phyloP scores from a whole-genome alignment of 75 land plant species.

The Selaginella tamariscina region DNA sequence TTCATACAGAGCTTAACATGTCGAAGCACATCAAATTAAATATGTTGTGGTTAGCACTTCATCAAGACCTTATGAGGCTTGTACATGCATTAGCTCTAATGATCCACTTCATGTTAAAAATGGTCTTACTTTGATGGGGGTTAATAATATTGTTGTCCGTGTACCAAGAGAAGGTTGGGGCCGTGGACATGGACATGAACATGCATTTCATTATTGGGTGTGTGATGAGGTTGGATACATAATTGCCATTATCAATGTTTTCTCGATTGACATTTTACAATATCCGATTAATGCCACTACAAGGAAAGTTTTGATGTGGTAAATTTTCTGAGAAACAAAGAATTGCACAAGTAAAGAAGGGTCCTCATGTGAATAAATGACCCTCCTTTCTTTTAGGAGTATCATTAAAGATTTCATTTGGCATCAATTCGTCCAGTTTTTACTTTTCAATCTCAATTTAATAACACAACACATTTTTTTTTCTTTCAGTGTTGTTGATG shows the following conservation, averaged over 20 bases:
- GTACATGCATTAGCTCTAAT: background rate
- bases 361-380: background rate
- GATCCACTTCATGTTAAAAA: background rate
- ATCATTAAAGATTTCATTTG: background rate
- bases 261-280: background rate
- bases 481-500: background rate
- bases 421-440: background rate
- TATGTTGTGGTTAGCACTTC: background rate
- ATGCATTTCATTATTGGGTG: background rate
- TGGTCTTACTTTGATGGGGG: background rate
- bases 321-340: background rate
- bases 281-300: background rate
- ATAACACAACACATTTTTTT: background rate
- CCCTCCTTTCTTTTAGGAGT: background rate
- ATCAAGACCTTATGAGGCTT: background rate
- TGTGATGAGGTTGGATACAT: background rate
- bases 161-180: background rate
- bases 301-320: background rate
- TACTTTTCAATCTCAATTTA: background rate
- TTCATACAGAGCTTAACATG: background rate
- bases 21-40: background rate
- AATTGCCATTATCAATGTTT: background rate
- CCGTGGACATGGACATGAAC: background rate
- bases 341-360: background rate
- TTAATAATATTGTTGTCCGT: background rate